phyloP scores from a whole-genome alignment of 805 yeast genomes.

The Kregervanrija delftensis region DNA sequence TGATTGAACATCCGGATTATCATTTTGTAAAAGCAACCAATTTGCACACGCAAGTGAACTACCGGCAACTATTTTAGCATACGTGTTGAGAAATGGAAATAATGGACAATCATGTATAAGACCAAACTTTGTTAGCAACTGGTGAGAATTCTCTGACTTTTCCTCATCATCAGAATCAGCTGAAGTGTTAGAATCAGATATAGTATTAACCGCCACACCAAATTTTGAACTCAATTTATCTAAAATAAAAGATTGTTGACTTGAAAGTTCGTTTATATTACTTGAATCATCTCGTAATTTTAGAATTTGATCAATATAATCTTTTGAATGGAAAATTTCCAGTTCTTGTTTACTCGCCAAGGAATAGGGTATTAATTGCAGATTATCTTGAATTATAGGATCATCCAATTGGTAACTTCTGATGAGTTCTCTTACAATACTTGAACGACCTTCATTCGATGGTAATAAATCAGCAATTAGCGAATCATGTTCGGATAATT shows the following conservation, averaged over 20 bases:
- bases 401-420: conserved; percentile 32
- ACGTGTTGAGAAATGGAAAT: conserved; percentile 46
- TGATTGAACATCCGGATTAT: conserved; percentile 3
- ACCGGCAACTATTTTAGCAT: conserved; percentile 46
- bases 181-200: neutral
- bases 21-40: conserved; percentile 19
- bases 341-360: conserved; percentile 33
- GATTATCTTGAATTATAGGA: conserved; percentile 9
- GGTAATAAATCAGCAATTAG: conserved; percentile 38
- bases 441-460: conserved; percentile 44
- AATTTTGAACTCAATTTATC: conserved; percentile 3
- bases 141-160: conserved; percentile 15
- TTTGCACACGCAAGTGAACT: conserved; percentile 48
- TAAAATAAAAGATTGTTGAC: conserved; percentile 5
- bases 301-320: conserved; percentile 34
- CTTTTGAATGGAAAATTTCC: conserved; percentile 40
- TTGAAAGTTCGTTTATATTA: conserved; percentile 13
- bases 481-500: conserved; percentile 5
- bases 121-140: conserved; percentile 31
- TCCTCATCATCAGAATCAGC: conserved; percentile 5
- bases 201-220: conserved; percentile 1
- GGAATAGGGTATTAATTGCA: conserved; percentile 19
- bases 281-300: conserved; percentile 20
- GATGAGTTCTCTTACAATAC: conserved; percentile 36
- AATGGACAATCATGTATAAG: conserved; percentile 57